A percentile compares a stretch with the other conserved stretches of the same genome.
These are phyloP conservation scores for Coprinopsis marcescibilis DNA, from an alignment of 768 basidiomycete species.

Conservation along the genomic window DNA sequence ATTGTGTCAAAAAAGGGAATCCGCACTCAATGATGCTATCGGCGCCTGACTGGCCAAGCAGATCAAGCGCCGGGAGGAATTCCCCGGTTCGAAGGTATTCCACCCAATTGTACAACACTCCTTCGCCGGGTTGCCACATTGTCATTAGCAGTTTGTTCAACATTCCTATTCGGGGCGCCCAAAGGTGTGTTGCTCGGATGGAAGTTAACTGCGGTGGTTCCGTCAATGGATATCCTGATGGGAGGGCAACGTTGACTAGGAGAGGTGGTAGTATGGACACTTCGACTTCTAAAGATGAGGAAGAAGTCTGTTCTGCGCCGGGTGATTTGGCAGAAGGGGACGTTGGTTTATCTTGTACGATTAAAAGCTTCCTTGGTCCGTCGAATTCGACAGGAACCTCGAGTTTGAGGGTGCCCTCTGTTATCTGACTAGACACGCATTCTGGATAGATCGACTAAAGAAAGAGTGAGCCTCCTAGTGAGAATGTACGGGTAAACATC, in stretches of 20 bases:
- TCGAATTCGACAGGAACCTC: constrained; percentile 64
- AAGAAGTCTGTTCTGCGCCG: constrained; percentile 3
- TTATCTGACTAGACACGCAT: constrained; percentile 42
- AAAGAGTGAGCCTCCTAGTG: too few relatives aligned
- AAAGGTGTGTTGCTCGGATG: constrained; percentile 50
- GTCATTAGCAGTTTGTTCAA: constrained; percentile 38
- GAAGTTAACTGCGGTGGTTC: constrained; percentile 49
- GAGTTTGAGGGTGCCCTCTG: constrained; percentile 41
- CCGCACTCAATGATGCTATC: constrained; percentile 37
- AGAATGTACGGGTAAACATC: too few relatives aligned
- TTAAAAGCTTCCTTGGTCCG: constrained; percentile 31
- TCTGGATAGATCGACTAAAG: constrained; percentile 75
- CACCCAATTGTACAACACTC: constrained; percentile 64
- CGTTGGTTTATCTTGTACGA: constrained; percentile 23
- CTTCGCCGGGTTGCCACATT: constrained; percentile 59
- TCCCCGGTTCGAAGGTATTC: constrained; percentile 66
- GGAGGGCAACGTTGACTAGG: constrained; percentile 48
- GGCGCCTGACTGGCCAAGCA: constrained; percentile 26
- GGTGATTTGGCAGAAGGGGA: neutral
- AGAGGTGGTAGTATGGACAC: constrained; percentile 59
- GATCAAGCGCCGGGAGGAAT: constrained; percentile 44
- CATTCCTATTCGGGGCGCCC: constrained; percentile 41
- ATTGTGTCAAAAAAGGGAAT: constrained; percentile 5
- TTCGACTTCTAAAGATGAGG: constrained; percentile 17
- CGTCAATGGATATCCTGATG: constrained; percentile 48